Evolutionary conservation across 1,284 basidiomycete species (phyloP).

Genomic region (Agroathelia rolfsii): DNA sequence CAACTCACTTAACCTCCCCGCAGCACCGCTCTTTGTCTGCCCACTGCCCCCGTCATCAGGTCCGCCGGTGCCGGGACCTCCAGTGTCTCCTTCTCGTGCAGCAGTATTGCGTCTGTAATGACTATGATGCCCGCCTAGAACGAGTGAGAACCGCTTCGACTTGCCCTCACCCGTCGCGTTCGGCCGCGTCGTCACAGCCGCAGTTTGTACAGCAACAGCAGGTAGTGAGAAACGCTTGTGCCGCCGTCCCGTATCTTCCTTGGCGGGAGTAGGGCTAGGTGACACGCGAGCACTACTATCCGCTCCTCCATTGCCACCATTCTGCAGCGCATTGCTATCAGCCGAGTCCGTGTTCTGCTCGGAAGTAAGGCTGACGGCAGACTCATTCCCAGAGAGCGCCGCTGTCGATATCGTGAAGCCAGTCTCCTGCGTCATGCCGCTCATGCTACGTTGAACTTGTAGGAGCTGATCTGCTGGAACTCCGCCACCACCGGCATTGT

Average conservation of each 20-base stretch:
- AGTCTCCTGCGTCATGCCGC: too few relatives aligned
- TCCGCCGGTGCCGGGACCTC: neutral
- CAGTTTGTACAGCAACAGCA: slow-evolving; percentile 61
- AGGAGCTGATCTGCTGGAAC: too few relatives aligned
- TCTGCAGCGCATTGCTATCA: too few relatives aligned
- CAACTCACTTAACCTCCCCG: slow-evolving; percentile 22
- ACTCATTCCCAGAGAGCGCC: too few relatives aligned
- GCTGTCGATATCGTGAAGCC: too few relatives aligned
- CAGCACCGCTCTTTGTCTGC: slow-evolving; percentile 22
- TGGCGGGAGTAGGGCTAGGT: slow-evolving; percentile 15
- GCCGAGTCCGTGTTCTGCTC: too few relatives aligned
- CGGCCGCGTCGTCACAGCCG: slow-evolving; percentile 56
- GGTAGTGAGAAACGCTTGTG: slow-evolving; percentile 66
- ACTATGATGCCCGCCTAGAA: slow-evolving; percentile 28
- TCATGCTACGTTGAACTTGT: too few relatives aligned
- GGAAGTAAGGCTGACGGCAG: too few relatives aligned
- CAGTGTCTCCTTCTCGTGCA: neutral
- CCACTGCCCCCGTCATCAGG: slow-evolving; percentile 5
- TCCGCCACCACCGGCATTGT: too few relatives aligned
- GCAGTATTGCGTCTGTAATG: neutral
- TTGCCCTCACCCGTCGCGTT: slow-evolving; percentile 22
- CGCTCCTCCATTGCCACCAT: too few relatives aligned
- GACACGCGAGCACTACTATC: slow-evolving; percentile 10
- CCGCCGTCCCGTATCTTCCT: slow-evolving; percentile 51
- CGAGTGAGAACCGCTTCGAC: slow-evolving; percentile 44